Base-by-base conservation (phyloP, 257 asterid species). In the Jasminum sambac region DNA sequence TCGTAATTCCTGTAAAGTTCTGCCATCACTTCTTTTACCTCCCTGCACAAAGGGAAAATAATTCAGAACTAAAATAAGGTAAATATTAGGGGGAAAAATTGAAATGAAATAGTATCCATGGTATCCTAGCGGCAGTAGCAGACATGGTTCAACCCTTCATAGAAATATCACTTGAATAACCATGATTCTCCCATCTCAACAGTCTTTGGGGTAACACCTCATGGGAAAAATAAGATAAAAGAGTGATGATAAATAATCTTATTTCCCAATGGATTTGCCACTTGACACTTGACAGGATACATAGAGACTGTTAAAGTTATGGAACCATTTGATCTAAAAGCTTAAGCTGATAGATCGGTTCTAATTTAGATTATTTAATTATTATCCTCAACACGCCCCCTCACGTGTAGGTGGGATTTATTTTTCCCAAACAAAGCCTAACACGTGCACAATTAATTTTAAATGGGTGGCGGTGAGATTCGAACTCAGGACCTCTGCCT, bases 1-100 rank as follows among this genome's bases (percentile, higher is more conserved):
- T 63, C 99, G 89, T 75, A 94, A 70, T 72, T 94, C 98, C 73
- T 77, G 86, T 43, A 91, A 87, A 52, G 76, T 84, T 82, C 99
- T 88, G 30, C 96, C 98, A 64, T 94, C 99, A 64, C 99, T 91
- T 83, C 99, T 81, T 84, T 81, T 91, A 71, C 99, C 99, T 43
- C 86, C 96, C 98, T 93, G 79, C 37, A 68, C 38, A 68, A 67
- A 66, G 69, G 67, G 66, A n/a, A 21, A 67, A 71, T 24, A 72
- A 59, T 17, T 57, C 37, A 65, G 41, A 42, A 52, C n/a, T n/a
- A 66, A 62, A 64, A 62, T 73, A 61, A 65, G 48, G 36, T 62
- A 62, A 26, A 71, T 59, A 66, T 34, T 64, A 41, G 60, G 40
- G n/a, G n/a, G n/a, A n/a, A n/a, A n/a, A n/a, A n/a, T n/a, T 59